Evolutionary conservation across 2,329 filamentous ascomycete species (phyloP), one percentile per base, ranked within the genome.

Genomic region (Sporothrix mexicana): DNA sequence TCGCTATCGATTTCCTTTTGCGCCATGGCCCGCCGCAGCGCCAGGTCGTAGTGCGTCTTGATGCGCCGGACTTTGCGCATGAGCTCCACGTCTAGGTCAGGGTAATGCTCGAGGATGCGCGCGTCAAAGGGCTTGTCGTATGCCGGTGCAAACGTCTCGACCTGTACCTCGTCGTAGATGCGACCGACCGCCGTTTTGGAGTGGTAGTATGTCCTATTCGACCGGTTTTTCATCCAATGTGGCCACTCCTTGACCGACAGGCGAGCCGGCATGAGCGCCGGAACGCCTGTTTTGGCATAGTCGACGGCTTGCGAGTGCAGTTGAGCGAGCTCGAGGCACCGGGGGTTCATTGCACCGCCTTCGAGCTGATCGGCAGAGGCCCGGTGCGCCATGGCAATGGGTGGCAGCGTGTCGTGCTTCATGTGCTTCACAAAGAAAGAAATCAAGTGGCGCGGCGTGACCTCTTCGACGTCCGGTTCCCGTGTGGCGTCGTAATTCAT

Each of bases 221-320:
- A 76, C 17, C 83, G 85, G 78, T 91, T 94, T 79, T 94, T 92
- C 91, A 97, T 95, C 79, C 95, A 98, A 80, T 98, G 95, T 0
- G 94, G 96, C 88, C 90, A 97, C 71, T 77, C 82, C 6, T 77
- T 83, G 0, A 92, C 90, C n/a, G 85, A 83, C 3, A 96, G 83
- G 0, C 85, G 83, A 53, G 83, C 82, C 7, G 85, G 84, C 84
- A 97, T 92, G 23, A 86, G 82, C 0, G 95, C 95, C 0, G 92
- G 88, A 10, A 91, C 86, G 0, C 96, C 96, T 0, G 93, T 95
- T 83, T 99, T 99, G 61, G 93, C 91, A 79, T 96, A 99, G 80
- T 99, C 96, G 0, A 99, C 96, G 0, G 96, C 95, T 77, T 91
- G 90, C 0, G 96, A 98, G 80, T 99, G 96, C 2, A 98, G 83